These are phyloP conservation scores for Dictyostelium citrinum DNA, from an alignment of 78 protist species.

Conservation along the genomic window DNA sequence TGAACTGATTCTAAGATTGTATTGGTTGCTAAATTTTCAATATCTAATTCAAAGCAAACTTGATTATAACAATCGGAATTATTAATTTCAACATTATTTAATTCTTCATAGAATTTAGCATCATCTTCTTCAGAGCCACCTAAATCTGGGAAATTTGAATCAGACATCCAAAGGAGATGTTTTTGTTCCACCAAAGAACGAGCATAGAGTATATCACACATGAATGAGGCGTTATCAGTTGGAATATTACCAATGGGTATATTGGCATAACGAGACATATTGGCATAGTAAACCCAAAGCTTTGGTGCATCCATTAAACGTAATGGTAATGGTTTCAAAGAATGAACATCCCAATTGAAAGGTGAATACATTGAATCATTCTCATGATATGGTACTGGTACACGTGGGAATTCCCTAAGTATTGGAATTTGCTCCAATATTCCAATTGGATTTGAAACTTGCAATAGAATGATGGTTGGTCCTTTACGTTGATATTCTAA, in stretches of 20 bases:
- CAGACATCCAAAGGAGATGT: constrained; percentile 87
- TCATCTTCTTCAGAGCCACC: constrained; percentile 94
- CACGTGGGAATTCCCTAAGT: constrained; percentile 8
- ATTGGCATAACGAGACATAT: constrained; percentile 82
- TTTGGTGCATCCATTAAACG: constrained; percentile 16
- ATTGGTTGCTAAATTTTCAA: constrained; percentile 81
- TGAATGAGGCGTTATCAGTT: constrained; percentile 53
- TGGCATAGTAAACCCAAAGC: constrained; percentile 35
- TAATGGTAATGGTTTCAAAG: constrained; percentile 8
- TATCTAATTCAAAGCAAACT: constrained; percentile 86
- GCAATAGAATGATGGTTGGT: constrained; percentile 29
- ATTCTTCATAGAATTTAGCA: constrained; percentile 71
- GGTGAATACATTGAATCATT: constrained; percentile 37
- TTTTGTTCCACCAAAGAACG: constrained; percentile 53
- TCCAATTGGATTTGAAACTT: neutral
- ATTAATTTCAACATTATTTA: constrained; percentile 25
- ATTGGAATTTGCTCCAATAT: constrained; percentile 2
- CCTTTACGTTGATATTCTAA: constrained; percentile 21
- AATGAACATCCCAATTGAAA: constrained; percentile 73
- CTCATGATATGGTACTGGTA: constrained; percentile 25
- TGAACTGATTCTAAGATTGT: constrained; percentile 83
- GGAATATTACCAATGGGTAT: constrained; percentile 91
- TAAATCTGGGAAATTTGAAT: constrained; percentile 84
- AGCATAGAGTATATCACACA: constrained; percentile 69
- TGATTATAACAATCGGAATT: constrained; percentile 79